A percentile compares a stretch with the other conserved stretches of the same genome.
phyloP scores from a whole-genome alignment of 1,139 yeast species.

The Arxiozyma slooffiae region DNA sequence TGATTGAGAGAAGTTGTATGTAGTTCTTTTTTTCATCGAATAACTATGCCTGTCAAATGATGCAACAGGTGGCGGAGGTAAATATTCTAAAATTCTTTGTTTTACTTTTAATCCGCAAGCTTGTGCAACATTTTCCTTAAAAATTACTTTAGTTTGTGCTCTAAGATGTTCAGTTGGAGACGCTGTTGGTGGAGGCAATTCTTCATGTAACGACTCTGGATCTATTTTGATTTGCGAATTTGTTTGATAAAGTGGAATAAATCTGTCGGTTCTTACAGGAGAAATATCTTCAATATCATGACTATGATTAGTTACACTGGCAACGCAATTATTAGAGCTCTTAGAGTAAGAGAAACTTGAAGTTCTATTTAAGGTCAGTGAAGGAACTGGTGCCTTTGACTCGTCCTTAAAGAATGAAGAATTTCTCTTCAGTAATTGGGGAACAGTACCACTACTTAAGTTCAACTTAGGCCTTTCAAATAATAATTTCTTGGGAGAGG shows the following conservation, averaged over 20 bases:
- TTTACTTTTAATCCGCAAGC: constrained; percentile 88
- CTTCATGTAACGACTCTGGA: constrained; percentile 19
- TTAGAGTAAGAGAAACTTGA: background rate
- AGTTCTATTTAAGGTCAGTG: constrained; percentile 2
- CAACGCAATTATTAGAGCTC: background rate
- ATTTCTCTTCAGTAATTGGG: constrained; percentile 22
- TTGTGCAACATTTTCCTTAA: constrained; percentile 81
- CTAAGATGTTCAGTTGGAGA: constrained; percentile 48
- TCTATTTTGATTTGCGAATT: constrained; percentile 32
- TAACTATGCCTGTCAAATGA: constrained; percentile 25
- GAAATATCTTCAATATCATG: constrained; percentile 6
- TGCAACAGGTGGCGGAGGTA: constrained; percentile 69
- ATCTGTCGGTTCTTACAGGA: constrained; percentile 34
- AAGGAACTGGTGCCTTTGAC: background rate
- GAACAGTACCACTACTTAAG: constrained; percentile 18
- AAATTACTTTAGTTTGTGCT: constrained; percentile 61
- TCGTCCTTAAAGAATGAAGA: constrained; percentile 29
- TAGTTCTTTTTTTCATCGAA: constrained; percentile 24
- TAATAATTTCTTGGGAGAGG: background rate
- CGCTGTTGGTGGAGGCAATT: constrained; percentile 37
- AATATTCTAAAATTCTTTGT: constrained; percentile 75
- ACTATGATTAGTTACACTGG: background rate
- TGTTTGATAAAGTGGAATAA: constrained; percentile 43
- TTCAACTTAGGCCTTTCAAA: constrained; percentile 19
- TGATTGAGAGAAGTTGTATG: constrained; percentile 20